Conservation (phyloP, 78 protist species). For the Chrysochromulina tobinii region DNA sequence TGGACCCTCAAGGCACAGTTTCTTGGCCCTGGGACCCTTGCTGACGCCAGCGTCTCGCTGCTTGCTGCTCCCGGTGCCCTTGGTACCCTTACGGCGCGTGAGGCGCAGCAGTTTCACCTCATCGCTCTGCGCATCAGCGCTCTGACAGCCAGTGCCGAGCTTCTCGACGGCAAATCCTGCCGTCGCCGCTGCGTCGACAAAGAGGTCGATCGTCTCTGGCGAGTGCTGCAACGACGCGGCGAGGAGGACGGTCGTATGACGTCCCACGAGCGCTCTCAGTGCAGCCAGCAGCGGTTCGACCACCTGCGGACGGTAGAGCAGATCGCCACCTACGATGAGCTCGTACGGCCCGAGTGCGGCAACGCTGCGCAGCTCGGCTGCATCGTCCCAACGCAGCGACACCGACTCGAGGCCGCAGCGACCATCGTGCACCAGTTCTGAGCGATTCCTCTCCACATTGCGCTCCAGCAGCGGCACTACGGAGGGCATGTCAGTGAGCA, state of each 20-base stretch:
- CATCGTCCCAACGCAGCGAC: constrained; percentile 7
- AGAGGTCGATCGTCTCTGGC: constrained; percentile 20
- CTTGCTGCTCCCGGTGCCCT: no score
- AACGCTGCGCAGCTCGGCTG: not conserved
- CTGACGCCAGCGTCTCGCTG: no score
- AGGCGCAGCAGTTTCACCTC: no score
- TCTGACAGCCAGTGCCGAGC: not conserved
- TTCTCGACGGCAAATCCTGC: not conserved
- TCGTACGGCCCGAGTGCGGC: not conserved
- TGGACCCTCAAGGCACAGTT: no score
- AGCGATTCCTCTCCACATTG: not conserved
- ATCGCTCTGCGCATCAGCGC: no score
- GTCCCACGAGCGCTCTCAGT: not conserved
- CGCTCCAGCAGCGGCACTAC: not conserved
- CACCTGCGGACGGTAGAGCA: constrained; percentile 20
- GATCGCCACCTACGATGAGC: not conserved
- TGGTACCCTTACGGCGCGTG: no score
- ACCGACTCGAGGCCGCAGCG: not conserved
- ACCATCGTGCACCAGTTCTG: not conserved
- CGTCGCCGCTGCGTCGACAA: not conserved
- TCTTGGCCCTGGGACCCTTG: no score
- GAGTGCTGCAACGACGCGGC: constrained; percentile 15
- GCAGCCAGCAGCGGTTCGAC: not conserved
- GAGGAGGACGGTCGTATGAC: not conserved
- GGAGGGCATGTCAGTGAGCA: constrained; percentile 11